Base-by-base conservation (phyloP, 345 rosid genomes). In the Moricandia moricandioides region DNA sequence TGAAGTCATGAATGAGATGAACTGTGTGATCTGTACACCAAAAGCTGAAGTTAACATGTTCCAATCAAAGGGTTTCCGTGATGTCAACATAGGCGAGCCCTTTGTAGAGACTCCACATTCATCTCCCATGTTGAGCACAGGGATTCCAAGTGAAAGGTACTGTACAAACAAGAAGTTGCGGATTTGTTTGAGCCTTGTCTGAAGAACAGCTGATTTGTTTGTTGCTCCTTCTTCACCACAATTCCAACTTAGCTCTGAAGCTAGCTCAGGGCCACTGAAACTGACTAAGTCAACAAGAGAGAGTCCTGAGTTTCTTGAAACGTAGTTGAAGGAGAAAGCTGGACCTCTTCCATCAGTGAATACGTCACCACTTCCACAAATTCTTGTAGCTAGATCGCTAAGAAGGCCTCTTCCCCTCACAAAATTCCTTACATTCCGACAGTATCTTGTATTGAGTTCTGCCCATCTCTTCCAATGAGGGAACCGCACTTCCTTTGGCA, bases 381-480 rank as follows among this genome's bases (percentile, higher is more conserved):
- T 87, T 65, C 99, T 83, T 17, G 99, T 95, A 7, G 97, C 99
- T 12, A 95, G 85, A 76, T 82, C 80, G 55, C 97, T 89, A 9
- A 91, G 81, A 71, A 81, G 80, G 18, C 91, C 92, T 57, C 82
- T 81, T 10, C 98, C 98, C 60, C 89, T 83, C 71, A 91, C 45
- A 82, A 95, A 91, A 37, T 84, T 89, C 79, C 96, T 83, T 26
- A 88, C 73, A 76, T 94, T 89, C 2, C 60, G 54, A 69, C 95
- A 89, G 70, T 84, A 94, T 63, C 84, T 86, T 52, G 89, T 39
- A 58, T 89, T 94, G 49, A 91, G 71, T 80, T 91, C 95, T 1
- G 88, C 97, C 93, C 93, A 94, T 79, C 83, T 78, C 84, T 86
- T 91, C 98, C 98, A 91, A 77, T 94, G 98, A 10, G 96, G 96